A percentile compares a stretch with the other conserved stretches of the same genome.
These are phyloP conservation scores for Daldinia sp. DNA, from an alignment of 2,329 filamentous ascomycete species.

Conservation along the genomic window DNA sequence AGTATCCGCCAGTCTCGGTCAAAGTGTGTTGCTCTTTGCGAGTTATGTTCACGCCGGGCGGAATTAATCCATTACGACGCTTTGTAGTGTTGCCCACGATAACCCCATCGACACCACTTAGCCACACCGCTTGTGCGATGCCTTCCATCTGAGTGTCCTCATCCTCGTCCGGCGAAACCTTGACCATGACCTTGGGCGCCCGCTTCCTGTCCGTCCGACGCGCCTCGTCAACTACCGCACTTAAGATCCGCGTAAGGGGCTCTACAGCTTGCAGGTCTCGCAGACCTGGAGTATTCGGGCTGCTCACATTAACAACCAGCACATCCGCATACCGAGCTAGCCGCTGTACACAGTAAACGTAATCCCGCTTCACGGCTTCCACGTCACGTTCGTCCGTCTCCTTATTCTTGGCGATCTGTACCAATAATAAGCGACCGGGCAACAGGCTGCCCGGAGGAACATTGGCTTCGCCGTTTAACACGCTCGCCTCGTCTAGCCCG, in stretches of 20 bases:
- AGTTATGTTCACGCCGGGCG: constrained; percentile 71
- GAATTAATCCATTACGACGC: constrained; percentile 74
- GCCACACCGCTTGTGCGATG: constrained; percentile 85
- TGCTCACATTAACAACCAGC: constrained; percentile 97
- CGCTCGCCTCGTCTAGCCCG: constrained; percentile 74
- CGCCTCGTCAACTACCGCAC: constrained; percentile 83
- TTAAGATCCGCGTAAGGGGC: constrained; percentile 81
- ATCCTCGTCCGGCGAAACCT: constrained; percentile 96
- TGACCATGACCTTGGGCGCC: constrained; percentile 91
- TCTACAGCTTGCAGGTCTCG: constrained; percentile 85
- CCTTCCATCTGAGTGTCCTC: constrained; percentile 83
- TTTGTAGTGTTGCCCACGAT: constrained; percentile 99
- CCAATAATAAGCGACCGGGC: constrained; percentile 79
- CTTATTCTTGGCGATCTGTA: constrained; percentile 98
- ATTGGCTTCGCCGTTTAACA: constrained; percentile 78
- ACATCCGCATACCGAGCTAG: constrained; percentile 92
- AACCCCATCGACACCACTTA: constrained; percentile 88
- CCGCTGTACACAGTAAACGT: constrained; percentile 86
- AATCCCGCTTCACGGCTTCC: constrained; percentile 79
- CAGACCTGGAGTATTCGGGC: constrained; percentile 92
- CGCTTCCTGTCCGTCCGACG: constrained; percentile 71
- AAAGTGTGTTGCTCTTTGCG: constrained; percentile 72
- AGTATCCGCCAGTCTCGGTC: constrained; percentile 85
- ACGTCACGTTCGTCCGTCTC: constrained; percentile 85
- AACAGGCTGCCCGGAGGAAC: constrained; percentile 85